Conservation (phyloP, 306 rosid species). For the Notholithocarpus densiflorus region DNA sequence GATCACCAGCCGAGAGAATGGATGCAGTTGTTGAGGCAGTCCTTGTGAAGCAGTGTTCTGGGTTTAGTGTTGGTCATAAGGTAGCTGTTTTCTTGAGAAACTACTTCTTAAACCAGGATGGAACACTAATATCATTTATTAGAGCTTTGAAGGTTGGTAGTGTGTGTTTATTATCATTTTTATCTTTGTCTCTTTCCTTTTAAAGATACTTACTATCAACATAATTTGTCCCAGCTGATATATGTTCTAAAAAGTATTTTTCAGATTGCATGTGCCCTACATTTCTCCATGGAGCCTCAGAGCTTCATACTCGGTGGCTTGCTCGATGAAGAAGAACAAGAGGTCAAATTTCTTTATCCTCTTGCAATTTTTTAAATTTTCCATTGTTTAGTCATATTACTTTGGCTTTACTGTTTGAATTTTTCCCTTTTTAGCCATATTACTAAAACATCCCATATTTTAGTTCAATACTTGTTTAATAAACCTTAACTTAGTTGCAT, state of each 20-base stretch:
- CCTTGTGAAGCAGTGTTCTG: conserved; percentile 64
- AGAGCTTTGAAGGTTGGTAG: conserved; percentile 85
- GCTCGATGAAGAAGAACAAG: conserved; percentile 46
- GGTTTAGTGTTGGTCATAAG: conserved; percentile 70
- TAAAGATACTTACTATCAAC: neutral
- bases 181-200: conserved; percentile 13
- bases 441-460: neutral
- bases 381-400: neutral
- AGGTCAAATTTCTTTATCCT: conserved; percentile 37
- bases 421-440: neutral
- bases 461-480: neutral
- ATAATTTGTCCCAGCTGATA: conserved; percentile 18
- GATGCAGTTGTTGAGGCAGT: conserved; percentile 87
- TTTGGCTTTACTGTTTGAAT: neutral
- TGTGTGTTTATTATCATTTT: conserved; percentile 16
- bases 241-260: conserved; percentile 22
- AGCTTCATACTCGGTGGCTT: conserved; percentile 56
- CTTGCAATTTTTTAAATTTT: conserved; percentile 14
- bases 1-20: conserved; percentile 82
- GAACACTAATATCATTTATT: conserved; percentile 79
- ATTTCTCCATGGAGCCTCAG: conserved; percentile 75
- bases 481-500: neutral
- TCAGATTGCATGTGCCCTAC: conserved; percentile 80
- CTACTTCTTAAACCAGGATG: conserved; percentile 87
- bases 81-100: conserved; percentile 78